Percentiles rank a stretch among this genome's conserved stretches.
phyloP scores from a whole-genome alignment of 805 yeast species.

The Wilhelminamyces savonicus region DNA sequence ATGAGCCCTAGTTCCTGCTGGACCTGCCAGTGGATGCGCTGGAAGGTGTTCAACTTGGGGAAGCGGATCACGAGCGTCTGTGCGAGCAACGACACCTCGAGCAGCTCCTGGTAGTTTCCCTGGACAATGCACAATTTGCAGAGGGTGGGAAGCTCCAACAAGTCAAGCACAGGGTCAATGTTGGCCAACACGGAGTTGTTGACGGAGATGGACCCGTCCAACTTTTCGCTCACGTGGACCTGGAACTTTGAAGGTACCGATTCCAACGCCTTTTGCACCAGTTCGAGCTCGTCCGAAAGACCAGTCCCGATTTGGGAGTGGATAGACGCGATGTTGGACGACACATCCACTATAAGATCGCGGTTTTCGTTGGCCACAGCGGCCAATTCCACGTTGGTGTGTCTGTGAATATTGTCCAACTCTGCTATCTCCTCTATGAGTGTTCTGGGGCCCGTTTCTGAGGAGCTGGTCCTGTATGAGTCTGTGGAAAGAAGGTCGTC shows the following conservation, averaged over 20 bases:
- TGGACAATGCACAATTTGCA: constrained; percentile 77
- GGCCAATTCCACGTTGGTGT: constrained; percentile 40
- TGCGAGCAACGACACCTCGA: constrained; percentile 73
- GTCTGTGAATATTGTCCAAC: constrained; percentile 49
- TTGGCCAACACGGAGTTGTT: constrained; percentile 44
- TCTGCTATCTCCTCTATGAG: constrained; percentile 71
- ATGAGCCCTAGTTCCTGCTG: constrained; percentile 53
- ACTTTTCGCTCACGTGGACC: constrained; percentile 15
- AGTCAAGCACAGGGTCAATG: constrained; percentile 67
- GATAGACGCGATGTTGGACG: constrained; percentile 29
- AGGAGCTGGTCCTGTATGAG: constrained; percentile 32
- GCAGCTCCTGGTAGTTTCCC: constrained; percentile 85
- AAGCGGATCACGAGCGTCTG: constrained; percentile 65
- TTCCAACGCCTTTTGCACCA: constrained; percentile 8
- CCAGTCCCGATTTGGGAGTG: constrained; percentile 10
- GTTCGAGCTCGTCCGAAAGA: constrained; percentile 9
- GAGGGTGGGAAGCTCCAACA: constrained; percentile 78
- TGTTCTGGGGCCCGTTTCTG: constrained; percentile 19
- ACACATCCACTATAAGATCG: constrained; percentile 39
- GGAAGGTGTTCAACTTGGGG: constrained; percentile 51
- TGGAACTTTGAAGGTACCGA: constrained; percentile 6
- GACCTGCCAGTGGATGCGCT: constrained; percentile 44
- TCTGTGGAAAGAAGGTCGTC: constrained; percentile 43
- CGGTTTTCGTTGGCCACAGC: constrained; percentile 34
- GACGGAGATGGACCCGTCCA: constrained; percentile 12